Conservation (phyloP, 2,329 filamentous ascomycete species). For the Ophiocordyceps camponoti-rufipedis region DNA sequence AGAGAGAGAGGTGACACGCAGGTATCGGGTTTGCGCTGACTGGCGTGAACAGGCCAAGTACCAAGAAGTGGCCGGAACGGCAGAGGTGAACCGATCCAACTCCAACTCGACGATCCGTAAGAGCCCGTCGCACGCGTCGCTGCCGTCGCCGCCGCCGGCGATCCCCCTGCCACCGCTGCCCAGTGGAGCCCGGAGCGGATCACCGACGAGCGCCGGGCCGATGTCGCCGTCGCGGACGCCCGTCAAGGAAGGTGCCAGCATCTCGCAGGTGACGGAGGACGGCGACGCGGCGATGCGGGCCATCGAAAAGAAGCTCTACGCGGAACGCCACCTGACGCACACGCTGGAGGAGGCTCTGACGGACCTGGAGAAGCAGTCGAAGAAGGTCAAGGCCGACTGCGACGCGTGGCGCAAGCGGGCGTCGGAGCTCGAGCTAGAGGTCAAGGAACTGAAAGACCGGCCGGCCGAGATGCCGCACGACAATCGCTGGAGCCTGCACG, state of each 20-base stretch:
- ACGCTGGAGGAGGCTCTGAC: slow-evolving; percentile 91
- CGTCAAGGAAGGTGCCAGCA: slow-evolving; percentile 54
- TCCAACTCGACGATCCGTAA: slow-evolving; percentile 62
- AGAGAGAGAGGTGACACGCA: too few relatives aligned
- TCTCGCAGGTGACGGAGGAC: slow-evolving; percentile 75
- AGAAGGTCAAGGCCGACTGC: slow-evolving; percentile 78
- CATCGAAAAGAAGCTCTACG: slow-evolving; percentile 90
- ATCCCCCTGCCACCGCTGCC: slow-evolving; percentile 93
- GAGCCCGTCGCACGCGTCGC: slow-evolving; percentile 61
- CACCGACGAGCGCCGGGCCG: slow-evolving; percentile 23
- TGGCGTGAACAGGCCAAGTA: slow-evolving; percentile 33
- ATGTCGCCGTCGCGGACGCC: slow-evolving; percentile 47
- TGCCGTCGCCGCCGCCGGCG: slow-evolving; percentile 85
- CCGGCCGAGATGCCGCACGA: slow-evolving; percentile 30
- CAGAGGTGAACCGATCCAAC: slow-evolving; percentile 37
- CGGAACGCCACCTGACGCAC: slow-evolving; percentile 89
- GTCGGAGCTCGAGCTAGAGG: slow-evolving; percentile 52
- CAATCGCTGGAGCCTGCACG: slow-evolving; percentile 56
- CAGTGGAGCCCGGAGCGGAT: slow-evolving; percentile 26
- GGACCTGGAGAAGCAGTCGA: slow-evolving; percentile 80
- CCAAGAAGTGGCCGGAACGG: slow-evolving; percentile 26
- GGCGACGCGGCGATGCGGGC: slow-evolving; percentile 88
- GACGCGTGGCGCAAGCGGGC: slow-evolving; percentile 85
- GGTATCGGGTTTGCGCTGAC: too few relatives aligned
- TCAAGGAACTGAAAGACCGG: slow-evolving; percentile 42